Evolutionary conservation across 2,329 filamentous ascomycete genomes (phyloP), one percentile per base, ranked within the genome.

Genomic region (Lachnellula willkommii): DNA sequence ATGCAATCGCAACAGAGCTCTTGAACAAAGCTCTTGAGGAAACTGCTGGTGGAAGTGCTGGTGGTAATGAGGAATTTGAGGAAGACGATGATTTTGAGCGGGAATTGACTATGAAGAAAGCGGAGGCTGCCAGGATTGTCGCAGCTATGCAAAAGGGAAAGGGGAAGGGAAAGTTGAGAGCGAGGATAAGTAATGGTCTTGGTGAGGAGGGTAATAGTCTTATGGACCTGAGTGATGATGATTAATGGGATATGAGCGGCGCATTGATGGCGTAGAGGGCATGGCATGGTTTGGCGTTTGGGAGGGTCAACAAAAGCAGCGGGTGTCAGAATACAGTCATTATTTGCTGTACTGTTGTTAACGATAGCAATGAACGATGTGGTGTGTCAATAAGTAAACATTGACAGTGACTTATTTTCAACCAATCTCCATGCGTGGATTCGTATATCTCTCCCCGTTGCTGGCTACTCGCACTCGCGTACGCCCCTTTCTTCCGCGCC

Each of bases 1-100:
- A 94, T 66, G 84, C 88, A 5, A 87, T 92, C 61, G 88, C 89
- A 2, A 91, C 87, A 0, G 89, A 94, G 68, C 73, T 94, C 50
- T 74, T 94, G 35, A 85, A 83, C 65, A 87, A 86, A 68, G 88
- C 89, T 3, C 74, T 90, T 1, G 80, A 83, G 28, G 83, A 87
- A 70, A 80, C 84, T 40, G 77, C 79, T 3, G 65, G 74, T 15
- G 61, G 74, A 22, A 60, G 61, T 9, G 47, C 56, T 1, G 56
- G 58, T 50, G 63, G 57, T 17, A 62, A 52, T 15, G 63, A 63
- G 15, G 73, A 71, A 2, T 72, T 76, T 7, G 76, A 76, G 4
- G 78, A 77, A 1, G 75, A 78, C 37, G 77, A 79, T 35, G 76
- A 79, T 32, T 80, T 85, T 56, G 83, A 87, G 64, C 70, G 74